Conservation (phyloP, 2,329 filamentous ascomycete genomes). For the Colletotrichum destructivum region DNA sequence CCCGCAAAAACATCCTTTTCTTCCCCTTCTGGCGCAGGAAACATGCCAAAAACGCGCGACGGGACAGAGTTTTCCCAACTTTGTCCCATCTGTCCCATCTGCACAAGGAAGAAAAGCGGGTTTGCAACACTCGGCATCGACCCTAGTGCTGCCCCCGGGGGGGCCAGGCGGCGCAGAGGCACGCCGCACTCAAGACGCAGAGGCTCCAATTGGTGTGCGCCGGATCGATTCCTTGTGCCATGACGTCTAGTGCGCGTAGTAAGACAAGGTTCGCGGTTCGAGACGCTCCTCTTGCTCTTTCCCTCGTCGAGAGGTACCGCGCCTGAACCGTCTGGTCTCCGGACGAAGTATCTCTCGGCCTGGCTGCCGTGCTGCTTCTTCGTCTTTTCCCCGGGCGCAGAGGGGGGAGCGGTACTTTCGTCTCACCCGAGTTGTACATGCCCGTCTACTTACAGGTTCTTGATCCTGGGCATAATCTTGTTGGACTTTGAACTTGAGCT, state of each 20-base stretch:
- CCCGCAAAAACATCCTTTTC: conserved; percentile 21
- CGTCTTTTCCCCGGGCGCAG: neutral
- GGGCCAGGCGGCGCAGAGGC: conserved; percentile 24
- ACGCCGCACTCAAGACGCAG: neutral
- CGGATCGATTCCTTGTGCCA: conserved; percentile 39
- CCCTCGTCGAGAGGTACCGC: conserved; percentile 20
- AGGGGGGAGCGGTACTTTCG: conserved; percentile 28
- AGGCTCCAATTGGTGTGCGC: conserved; percentile 37
- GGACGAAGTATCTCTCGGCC: conserved; percentile 31
- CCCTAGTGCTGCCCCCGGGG: conserved; percentile 29
- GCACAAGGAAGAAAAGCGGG: conserved; percentile 34
- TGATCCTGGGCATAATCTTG: neutral
- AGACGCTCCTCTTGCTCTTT: neutral
- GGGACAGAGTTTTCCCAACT: conserved; percentile 29
- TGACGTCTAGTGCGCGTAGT: conserved; percentile 34
- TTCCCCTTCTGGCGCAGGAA: neutral
- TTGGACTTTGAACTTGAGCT: conserved; percentile 7
- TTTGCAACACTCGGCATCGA: conserved; percentile 29
- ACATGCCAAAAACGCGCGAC: neutral
- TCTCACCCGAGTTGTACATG: conserved; percentile 28
- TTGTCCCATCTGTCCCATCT: conserved; percentile 3
- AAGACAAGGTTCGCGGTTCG: conserved; percentile 34
- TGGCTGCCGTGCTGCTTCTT: neutral
- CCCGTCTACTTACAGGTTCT: conserved; percentile 15
- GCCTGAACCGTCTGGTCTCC: conserved; percentile 31